Evolutionary conservation across 768 basidiomycete species (phyloP).

Genomic region (Pleurotus sapidus): DNA sequence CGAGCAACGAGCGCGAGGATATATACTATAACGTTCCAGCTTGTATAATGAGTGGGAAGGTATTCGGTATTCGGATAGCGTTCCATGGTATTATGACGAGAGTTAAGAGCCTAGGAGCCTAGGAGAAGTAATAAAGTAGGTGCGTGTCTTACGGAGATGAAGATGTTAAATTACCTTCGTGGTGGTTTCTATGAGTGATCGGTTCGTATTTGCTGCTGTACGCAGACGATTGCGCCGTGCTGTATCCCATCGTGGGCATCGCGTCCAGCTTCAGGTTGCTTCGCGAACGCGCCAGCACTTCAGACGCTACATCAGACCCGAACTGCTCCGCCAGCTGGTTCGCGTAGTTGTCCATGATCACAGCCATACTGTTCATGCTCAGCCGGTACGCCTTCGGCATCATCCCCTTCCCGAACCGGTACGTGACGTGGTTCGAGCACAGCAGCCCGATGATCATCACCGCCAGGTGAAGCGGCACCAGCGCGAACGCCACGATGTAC

Average conservation of each 20-base stretch:
- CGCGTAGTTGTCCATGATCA: conserved; percentile 85
- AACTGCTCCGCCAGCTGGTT: conserved; percentile 69
- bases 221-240: background rate
- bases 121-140: too few relatives aligned
- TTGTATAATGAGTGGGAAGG: too few relatives aligned
- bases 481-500: conserved; percentile 62
- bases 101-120: too few relatives aligned
- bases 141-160: too few relatives aligned
- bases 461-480: conserved; percentile 66
- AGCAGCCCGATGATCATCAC: conserved; percentile 64
- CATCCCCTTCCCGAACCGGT: conserved; percentile 86
- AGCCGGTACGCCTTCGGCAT: conserved; percentile 83
- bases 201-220: conserved; percentile 9
- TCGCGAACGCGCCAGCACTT: conserved; percentile 55
- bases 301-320: conserved; percentile 59
- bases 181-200: background rate
- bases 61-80: too few relatives aligned
- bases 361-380: conserved; percentile 69
- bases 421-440: conserved; percentile 83
- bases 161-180: too few relatives aligned
- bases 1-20: too few relatives aligned
- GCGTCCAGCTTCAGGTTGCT: conserved; percentile 42
- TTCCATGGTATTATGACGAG: too few relatives aligned
- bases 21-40: too few relatives aligned
- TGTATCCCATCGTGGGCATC: conserved; percentile 24